phyloP scores from a whole-genome alignment of 2,329 filamentous ascomycete species.

The Aspergillus tubingensis region DNA sequence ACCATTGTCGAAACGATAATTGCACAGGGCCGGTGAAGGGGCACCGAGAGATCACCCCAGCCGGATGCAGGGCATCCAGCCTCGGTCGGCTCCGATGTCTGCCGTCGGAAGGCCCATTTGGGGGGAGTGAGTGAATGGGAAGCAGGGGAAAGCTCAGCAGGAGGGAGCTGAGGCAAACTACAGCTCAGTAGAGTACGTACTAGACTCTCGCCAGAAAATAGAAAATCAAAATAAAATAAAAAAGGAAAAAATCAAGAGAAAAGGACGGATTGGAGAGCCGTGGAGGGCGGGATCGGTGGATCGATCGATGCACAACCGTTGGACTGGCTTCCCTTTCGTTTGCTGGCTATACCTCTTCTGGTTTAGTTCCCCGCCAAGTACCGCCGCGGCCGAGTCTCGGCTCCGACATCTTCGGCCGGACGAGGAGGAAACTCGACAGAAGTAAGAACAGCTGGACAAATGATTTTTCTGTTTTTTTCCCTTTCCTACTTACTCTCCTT shows the following conservation, averaged over 20 bases:
- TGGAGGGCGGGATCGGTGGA: constrained; percentile 12
- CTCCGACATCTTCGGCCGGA: constrained; percentile 16
- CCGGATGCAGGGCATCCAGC: constrained; percentile 26
- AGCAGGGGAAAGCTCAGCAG: constrained; percentile 8
- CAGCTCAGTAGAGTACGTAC: neutral
- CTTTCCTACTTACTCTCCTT: too few species aligned
- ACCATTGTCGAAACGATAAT: constrained; percentile 10
- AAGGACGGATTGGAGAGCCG: neutral
- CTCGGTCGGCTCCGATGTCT: constrained; percentile 26
- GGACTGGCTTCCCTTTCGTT: neutral
- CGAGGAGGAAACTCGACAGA: neutral
- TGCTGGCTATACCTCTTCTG: neutral
- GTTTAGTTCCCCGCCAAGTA: neutral
- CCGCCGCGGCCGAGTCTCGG: constrained; percentile 19
- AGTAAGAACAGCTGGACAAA: too few species aligned
- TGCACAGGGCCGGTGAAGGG: constrained; percentile 19
- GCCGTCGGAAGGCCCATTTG: constrained; percentile 5
- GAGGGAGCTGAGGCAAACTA: constrained; percentile 1
- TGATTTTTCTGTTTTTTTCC: too few species aligned
- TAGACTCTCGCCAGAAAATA: too few species aligned
- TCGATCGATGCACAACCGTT: constrained; percentile 21
- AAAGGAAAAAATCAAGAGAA: neutral
- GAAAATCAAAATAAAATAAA: too few species aligned
- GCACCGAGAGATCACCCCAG: constrained; percentile 29
- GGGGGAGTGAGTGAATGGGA: neutral